These are phyloP conservation scores for Mucor saturninus DNA, from an alignment of 371 early-diverging fungal genomes.

Conservation along the genomic window DNA sequence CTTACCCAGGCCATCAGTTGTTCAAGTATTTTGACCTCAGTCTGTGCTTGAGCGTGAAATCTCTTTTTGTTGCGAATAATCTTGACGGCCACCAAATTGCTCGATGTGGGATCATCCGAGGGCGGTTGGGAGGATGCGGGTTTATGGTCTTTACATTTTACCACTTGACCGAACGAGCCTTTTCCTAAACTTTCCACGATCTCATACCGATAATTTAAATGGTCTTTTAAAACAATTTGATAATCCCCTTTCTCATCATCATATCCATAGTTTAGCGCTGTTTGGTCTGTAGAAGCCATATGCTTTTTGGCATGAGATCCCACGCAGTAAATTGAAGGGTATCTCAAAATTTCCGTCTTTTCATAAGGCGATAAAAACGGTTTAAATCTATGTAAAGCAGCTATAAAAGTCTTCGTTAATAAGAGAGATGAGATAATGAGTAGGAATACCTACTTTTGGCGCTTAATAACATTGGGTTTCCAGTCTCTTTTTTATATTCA, in stretches of 20 bases:
- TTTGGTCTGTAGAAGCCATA: slow-evolving; percentile 50
- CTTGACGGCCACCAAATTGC: slow-evolving; percentile 78
- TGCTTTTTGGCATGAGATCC: slow-evolving; percentile 73
- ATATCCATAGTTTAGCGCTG: slow-evolving; percentile 66
- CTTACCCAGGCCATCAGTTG: slow-evolving; percentile 49
- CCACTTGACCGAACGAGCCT: slow-evolving; percentile 90
- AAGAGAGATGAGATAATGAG: not conserved
- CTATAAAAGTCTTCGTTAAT: slow-evolving; percentile 15
- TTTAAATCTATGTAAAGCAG: slow-evolving; percentile 54
- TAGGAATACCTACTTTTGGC: slow-evolving; percentile 18
- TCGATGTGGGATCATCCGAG: slow-evolving; percentile 23
- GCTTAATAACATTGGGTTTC: slow-evolving; percentile 13
- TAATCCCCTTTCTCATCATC: slow-evolving; percentile 85
- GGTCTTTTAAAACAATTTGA: slow-evolving; percentile 69
- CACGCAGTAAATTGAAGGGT: slow-evolving; percentile 80
- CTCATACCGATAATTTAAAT: slow-evolving; percentile 80
- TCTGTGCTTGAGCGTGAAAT: slow-evolving; percentile 82
- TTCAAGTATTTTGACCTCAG: slow-evolving; percentile 81
- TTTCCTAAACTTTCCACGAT: slow-evolving; percentile 76
- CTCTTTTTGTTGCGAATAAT: slow-evolving; percentile 83
- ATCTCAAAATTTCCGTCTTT: slow-evolving; percentile 79
- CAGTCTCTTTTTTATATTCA: slow-evolving; percentile 21
- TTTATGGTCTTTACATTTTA: slow-evolving; percentile 78
- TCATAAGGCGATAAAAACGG: slow-evolving; percentile 75
- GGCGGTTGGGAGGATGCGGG: slow-evolving; percentile 24